Evolutionary conservation across 495 filamentous ascomycete species (phyloP).

Genomic region (Peziza echinospora): DNA sequence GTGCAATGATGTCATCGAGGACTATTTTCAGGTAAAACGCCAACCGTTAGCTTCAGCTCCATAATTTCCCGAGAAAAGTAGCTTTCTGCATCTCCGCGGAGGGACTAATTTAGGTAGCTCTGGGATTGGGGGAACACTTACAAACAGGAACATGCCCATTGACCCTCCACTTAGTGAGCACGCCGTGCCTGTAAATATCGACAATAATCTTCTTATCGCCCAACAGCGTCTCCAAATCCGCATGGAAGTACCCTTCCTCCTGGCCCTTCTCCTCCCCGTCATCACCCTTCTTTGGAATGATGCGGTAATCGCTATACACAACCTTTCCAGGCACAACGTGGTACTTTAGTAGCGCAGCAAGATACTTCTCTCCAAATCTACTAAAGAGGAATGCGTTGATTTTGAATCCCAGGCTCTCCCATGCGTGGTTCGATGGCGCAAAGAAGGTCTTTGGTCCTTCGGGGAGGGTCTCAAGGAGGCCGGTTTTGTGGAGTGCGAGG

Average conservation of each 20-base stretch:
- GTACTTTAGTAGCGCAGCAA: constrained; percentile 53
- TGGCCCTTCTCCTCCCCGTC: constrained; percentile 4
- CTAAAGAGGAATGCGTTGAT: constrained; percentile 65
- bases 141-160: constrained; percentile 39
- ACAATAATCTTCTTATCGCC: constrained; percentile 45
- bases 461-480: constrained; percentile 26
- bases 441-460: constrained; percentile 34
- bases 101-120: constrained; percentile 23
- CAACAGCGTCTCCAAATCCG: constrained; percentile 30
- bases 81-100: no score
- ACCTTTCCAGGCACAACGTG: constrained; percentile 54
- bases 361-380: constrained; percentile 40
- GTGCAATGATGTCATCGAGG: constrained; percentile 42
- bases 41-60: no score
- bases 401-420: constrained; percentile 41
- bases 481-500: constrained; percentile 48
- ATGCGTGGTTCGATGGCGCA: constrained; percentile 55
- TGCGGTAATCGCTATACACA: constrained; percentile 65
- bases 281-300: constrained; percentile 22
- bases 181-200: constrained; percentile 39
- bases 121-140: constrained; percentile 43
- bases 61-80: no score
- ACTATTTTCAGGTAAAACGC: no score
- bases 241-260: constrained; percentile 5
- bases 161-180: constrained; percentile 42